Evolutionary conservation across 371 early-diverging fungal species (phyloP).

Genomic region (Chytridium lagenaria): DNA sequence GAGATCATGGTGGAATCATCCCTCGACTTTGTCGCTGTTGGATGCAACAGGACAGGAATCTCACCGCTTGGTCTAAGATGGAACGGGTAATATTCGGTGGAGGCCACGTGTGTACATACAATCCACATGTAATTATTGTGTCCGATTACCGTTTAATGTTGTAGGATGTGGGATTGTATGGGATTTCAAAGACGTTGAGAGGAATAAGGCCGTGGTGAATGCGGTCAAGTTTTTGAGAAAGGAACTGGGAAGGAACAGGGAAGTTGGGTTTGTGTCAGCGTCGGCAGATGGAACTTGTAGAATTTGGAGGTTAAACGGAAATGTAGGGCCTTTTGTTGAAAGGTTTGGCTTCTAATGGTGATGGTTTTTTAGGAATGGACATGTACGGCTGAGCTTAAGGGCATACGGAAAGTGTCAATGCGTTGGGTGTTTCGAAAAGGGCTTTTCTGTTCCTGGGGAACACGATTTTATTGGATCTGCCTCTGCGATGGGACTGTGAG

Average conservation of each 20-base stretch:
- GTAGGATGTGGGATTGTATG: conserved; percentile 59
- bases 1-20: not conserved
- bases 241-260: conserved; percentile 60
- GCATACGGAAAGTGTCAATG: conserved; percentile 75
- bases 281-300: conserved; percentile 80
- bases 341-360: conserved; percentile 8
- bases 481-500: conserved; percentile 78
- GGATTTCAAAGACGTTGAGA: conserved; percentile 69
- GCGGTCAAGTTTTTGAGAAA: conserved; percentile 73
- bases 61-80: conserved; percentile 71
- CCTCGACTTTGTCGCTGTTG: conserved; percentile 69
- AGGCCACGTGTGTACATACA: conserved; percentile 68
- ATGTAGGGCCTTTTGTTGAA: conserved; percentile 12
- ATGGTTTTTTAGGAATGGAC: conserved; percentile 54
- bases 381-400: conserved; percentile 71
- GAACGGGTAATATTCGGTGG: conserved; percentile 79
- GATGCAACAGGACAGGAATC: conserved; percentile 75
- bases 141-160: conserved; percentile 72
- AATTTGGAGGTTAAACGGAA: conserved; percentile 73
- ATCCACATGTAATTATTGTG: conserved; percentile 68
- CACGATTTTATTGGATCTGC: conserved; percentile 73
- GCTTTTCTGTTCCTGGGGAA: conserved; percentile 39
- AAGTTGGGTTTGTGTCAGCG: conserved; percentile 79
- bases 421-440: conserved; percentile 68
- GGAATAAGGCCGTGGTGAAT: conserved; percentile 86